Base-by-base conservation (phyloP, 2,329 filamentous ascomycete genomes). In the Hortaea werneckii region DNA sequence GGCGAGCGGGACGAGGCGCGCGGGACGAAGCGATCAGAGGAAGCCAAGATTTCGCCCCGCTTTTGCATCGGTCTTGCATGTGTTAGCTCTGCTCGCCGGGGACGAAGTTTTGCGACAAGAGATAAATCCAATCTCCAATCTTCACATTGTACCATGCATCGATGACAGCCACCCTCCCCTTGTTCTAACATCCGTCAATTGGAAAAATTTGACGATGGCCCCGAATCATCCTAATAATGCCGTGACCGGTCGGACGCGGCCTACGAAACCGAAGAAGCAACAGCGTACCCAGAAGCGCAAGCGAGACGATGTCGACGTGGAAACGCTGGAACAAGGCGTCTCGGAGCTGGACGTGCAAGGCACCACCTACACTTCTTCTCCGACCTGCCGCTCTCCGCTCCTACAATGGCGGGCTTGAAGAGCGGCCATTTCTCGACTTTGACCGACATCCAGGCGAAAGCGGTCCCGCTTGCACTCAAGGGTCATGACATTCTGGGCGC, bases 401-500 rank as follows among this genome's bases (percentile, higher is more conserved):
- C 86, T 11, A 96, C 92, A 2, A 72, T 78, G 30, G 76, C 77
- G 13, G 92, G 92, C 43, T 79, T 98, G 51, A 80, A 89, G 53
- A 77, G 84, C 37, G 88, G 86, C 9, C 88, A 96, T 65, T 98
- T 90, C 71, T 85, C 89, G 60, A 82, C 79, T 41, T 74, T 95
- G 54, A 98, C 92, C 50, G 89, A 95, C 54, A 86, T 98, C 58
- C 92, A 98, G 70, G 77, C 83, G 41, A 83, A 83, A 60, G 88
- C 89, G n/a, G 83, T 98, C 49, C 88, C 87, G 5, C 75, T 88
- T 50, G 89, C 87, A 6, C 76, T 98, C 52, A 85, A 94, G 65
- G 86, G 87, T 47, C 73, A 74, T 48, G 92, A 98, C 64, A 85
- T 98, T 37, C 80, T 98, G 37, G 92, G 89, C 37, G 92, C 92